phyloP scores from a whole-genome alignment of 2,329 filamentous ascomycete genomes.

The Paramyrothecium sp. region DNA sequence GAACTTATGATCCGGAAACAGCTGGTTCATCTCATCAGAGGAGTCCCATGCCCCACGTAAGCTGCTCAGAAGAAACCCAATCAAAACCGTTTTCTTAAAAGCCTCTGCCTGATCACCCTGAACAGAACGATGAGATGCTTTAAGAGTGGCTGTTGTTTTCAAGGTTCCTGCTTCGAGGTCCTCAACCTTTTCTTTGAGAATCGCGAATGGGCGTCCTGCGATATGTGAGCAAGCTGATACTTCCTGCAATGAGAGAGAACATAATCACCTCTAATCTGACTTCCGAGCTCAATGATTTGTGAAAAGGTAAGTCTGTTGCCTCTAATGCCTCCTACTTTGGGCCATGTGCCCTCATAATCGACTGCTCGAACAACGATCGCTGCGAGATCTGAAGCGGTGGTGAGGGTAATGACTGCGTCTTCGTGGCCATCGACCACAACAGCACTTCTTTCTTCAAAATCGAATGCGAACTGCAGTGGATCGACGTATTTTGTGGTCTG shows the following conservation, averaged over 20 bases:
- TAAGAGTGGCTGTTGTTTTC: constrained; percentile 20
- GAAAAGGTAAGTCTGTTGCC: constrained; percentile 32
- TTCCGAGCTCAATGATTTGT: constrained; percentile 37
- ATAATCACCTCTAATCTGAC: constrained; percentile 36
- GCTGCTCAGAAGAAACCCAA: constrained; percentile 1
- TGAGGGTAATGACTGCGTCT: constrained; percentile 40
- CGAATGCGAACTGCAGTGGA: constrained; percentile 33
- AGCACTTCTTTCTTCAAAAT: constrained; percentile 39
- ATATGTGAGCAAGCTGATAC: neutral
- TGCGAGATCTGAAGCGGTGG: constrained; percentile 41
- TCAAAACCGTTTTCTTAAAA: neutral
- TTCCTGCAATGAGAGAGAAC: neutral
- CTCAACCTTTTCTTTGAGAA: constrained; percentile 12
- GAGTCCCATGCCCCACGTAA: neutral
- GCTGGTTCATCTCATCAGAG: constrained; percentile 2
- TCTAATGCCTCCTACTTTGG: constrained; percentile 36
- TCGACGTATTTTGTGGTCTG: constrained; percentile 42
- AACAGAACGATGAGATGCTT: constrained; percentile 13
- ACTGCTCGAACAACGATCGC: constrained; percentile 36
- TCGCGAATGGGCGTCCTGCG: constrained; percentile 15
- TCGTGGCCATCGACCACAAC: constrained; percentile 41
- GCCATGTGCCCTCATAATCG: constrained; percentile 43
- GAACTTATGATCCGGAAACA: constrained; percentile 2
- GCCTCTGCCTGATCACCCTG: constrained; percentile 14
- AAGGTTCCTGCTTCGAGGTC: constrained; percentile 17